Conservation (phyloP, 768 basidiomycete species). For the Phaeotremella skinneri region DNA sequence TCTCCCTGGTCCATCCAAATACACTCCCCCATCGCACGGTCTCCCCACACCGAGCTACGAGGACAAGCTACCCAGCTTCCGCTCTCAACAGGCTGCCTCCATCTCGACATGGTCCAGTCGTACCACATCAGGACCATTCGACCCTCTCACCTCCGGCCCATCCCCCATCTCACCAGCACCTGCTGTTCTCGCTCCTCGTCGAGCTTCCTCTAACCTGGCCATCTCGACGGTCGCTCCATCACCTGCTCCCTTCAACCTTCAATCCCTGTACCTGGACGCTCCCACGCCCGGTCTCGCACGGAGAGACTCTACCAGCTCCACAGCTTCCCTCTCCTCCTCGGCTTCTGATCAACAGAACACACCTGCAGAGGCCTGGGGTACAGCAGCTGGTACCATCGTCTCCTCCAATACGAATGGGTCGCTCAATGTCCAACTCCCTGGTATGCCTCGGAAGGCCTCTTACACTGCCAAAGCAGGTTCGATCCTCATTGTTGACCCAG, state of each 20-base stretch:
- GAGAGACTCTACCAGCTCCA: slow-evolving; percentile 32
- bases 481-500: slow-evolving; percentile 31
- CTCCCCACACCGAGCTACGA: slow-evolving; percentile 13
- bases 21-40: slow-evolving; percentile 7
- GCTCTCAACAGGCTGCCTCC: slow-evolving; percentile 16
- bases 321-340: slow-evolving; percentile 12
- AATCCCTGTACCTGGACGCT: slow-evolving; percentile 38
- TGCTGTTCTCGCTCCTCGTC: slow-evolving; percentile 1
- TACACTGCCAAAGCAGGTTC: slow-evolving; percentile 39
- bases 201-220: slow-evolving; percentile 9
- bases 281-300: slow-evolving; percentile 42
- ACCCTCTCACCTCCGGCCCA: slow-evolving; percentile 7
- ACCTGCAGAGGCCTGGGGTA: slow-evolving; percentile 28
- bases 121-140: slow-evolving; percentile 17
- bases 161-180: slow-evolving; percentile 12
- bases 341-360: slow-evolving; percentile 19
- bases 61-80: slow-evolving; percentile 3
- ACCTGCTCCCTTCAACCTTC: slow-evolving; percentile 16
- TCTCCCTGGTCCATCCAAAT: slow-evolving; percentile 21
- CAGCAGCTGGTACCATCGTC: slow-evolving; percentile 28
- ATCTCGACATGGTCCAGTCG: slow-evolving; percentile 29
- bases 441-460: slow-evolving; percentile 41
- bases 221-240: slow-evolving; percentile 10
- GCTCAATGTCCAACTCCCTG: slow-evolving; percentile 27
- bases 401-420: slow-evolving; percentile 26